phyloP scores from a whole-genome alignment of 192 early-diverging fungal genomes.

The Entophlyctis luteolus region DNA sequence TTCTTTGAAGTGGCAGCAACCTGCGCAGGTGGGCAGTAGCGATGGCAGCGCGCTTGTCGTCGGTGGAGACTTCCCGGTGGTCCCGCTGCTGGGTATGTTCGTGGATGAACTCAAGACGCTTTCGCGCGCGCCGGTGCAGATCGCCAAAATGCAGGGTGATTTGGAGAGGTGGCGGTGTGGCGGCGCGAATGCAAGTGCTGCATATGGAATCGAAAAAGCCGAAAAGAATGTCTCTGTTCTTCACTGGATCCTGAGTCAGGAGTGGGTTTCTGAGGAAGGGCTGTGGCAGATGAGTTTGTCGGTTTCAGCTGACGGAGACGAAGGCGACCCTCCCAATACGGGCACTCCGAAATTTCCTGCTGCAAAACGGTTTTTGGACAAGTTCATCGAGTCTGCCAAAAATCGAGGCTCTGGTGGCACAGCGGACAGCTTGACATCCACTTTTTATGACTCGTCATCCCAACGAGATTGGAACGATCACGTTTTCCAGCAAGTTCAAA shows the following conservation, averaged over 20 bases:
- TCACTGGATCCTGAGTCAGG: constrained; percentile 15
- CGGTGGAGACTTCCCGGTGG: neutral
- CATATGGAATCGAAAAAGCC: neutral
- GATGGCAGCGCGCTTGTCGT: neutral
- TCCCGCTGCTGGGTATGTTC: constrained; percentile 11
- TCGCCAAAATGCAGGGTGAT: constrained; percentile 8
- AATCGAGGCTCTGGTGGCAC: too few relatives aligned
- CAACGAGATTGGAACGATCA: too few relatives aligned
- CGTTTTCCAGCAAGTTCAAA: too few relatives aligned
- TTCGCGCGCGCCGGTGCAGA: neutral
- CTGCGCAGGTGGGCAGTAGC: too few relatives aligned
- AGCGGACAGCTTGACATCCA: too few relatives aligned
- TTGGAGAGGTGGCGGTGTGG: constrained; percentile 5
- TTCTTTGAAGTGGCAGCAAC: too few relatives aligned
- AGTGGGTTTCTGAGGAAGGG: constrained; percentile 10
- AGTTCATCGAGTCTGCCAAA: too few relatives aligned
- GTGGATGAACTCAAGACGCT: neutral
- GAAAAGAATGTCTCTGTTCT: constrained; percentile 1
- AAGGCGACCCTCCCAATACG: too few relatives aligned
- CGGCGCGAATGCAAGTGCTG: neutral
- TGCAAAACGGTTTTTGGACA: too few relatives aligned
- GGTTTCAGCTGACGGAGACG: neutral
- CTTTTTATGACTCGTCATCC: too few relatives aligned
- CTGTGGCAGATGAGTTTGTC: neutral
- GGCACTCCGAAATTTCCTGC: too few relatives aligned